Evolutionary conservation across 345 rosid species (phyloP).

Genomic region (Eucalyptus pauciflora): DNA sequence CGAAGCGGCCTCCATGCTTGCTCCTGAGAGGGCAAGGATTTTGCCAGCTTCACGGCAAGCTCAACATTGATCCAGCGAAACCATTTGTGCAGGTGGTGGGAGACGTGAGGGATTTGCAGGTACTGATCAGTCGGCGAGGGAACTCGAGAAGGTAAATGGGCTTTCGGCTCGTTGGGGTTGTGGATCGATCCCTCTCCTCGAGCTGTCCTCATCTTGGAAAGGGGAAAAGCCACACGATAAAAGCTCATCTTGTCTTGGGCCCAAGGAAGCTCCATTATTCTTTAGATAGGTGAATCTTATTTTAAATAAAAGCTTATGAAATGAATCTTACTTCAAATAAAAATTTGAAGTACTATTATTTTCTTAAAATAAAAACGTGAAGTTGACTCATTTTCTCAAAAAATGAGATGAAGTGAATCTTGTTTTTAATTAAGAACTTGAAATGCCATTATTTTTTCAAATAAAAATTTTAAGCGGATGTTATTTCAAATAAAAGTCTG

Average conservation of each 20-base stretch:
- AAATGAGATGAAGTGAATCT: too few relatives aligned
- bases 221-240: background rate
- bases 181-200: background rate
- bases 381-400: rapidly evolving
- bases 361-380: too few relatives aligned
- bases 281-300: rapidly evolving
- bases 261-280: background rate
- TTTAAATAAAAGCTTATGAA: too few relatives aligned
- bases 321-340: rapidly evolving
- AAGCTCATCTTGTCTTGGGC: background rate
- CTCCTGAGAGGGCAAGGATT: background rate
- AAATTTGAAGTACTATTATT: rapidly evolving
- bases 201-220: background rate
- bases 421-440: too few relatives aligned
- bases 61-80: background rate
- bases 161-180: background rate
- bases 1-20: conserved; percentile 43
- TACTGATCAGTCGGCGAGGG: background rate
- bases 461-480: rapidly evolving
- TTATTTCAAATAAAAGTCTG: rapidly evolving
- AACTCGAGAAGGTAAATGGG: background rate
- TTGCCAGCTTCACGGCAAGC: background rate
- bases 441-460: rapidly evolving
- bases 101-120: background rate
- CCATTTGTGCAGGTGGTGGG: background rate